Evolutionary conservation across 768 basidiomycete genomes (phyloP), one percentile per base, ranked within the genome.

Genomic region (Pisolithus marmoratus): DNA sequence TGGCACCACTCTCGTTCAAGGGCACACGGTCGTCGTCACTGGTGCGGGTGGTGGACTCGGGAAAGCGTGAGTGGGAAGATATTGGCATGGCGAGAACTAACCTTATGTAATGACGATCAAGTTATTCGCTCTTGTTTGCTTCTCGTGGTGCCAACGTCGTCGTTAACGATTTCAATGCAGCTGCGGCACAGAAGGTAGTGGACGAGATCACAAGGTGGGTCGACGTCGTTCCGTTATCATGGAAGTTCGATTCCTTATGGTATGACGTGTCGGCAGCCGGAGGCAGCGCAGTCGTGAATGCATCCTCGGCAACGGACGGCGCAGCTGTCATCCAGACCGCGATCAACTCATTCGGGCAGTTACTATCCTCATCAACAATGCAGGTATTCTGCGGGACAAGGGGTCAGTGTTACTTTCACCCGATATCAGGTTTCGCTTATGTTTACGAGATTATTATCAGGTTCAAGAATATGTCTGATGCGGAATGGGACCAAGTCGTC

Each of bases 401-500:
- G 85, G 84, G 87, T 88, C 46, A 38, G 76, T 63, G 40, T 19
- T 29, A 7, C 6, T 29, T 29, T 29, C 7, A 26, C 26, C 7
- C 26, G 26, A 26, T 26, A 26, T 7, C 26, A 7, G 3, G 26
- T 3, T 26, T 26, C 7, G 26, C 26, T 7, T 26, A 26, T 34
- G 14, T 34, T 34, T 34, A 14, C 5, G 34, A 15, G 34, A 34
- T 19, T 37, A 56, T 24, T 51, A 23, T 7, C 57, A 92, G 90
- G 19, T 94, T 99, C 79, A 95, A 91, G 78, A 96, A 94, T 70
- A 96, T 99, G 92, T 76, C 90, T 0, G 94, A 98, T 68, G 80
- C 84, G 63, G 94, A 97, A 60, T 95, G 89, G 80, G 94, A 96
- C 60, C 83, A 90, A 55, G 78, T 97, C 49, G 79, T 82, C 47